Evolutionary conservation across 2,329 filamentous ascomycete genomes (phyloP).

Genomic region (Coniochaeta sp.): DNA sequence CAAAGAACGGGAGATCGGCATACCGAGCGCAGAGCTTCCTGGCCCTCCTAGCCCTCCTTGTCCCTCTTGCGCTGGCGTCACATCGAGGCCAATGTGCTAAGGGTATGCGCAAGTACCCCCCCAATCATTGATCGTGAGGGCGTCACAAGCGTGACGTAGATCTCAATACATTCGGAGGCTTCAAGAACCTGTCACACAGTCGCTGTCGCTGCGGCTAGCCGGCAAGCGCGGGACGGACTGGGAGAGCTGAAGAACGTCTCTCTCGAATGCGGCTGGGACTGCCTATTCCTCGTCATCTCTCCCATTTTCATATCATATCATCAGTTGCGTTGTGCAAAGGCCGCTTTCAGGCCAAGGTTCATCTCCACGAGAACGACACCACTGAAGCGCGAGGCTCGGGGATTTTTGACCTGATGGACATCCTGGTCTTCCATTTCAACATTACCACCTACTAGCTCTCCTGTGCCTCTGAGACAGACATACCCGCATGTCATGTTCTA

Average conservation of each 20-base stretch:
- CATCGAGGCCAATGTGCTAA: background rate
- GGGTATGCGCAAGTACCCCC: too few species aligned
- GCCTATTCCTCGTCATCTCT: background rate
- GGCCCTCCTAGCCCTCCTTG: too few species aligned
- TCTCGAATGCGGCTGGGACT: too few species aligned
- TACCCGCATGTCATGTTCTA: too few species aligned
- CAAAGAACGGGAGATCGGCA: conserved; percentile 2
- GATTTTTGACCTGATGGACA: background rate
- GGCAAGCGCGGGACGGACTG: too few species aligned
- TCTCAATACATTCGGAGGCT: too few species aligned
- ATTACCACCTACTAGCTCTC: background rate
- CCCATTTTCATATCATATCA: background rate
- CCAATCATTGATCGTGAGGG: background rate
- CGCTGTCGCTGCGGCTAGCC: too few species aligned
- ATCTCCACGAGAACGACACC: background rate
- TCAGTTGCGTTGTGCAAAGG: background rate
- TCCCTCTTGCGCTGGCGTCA: too few species aligned
- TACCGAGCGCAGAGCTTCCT: background rate
- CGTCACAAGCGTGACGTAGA: background rate
- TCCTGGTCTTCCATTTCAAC: background rate
- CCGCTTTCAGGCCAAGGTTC: background rate
- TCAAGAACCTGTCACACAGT: too few species aligned
- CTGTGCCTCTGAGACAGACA: background rate
- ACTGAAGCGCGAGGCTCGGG: background rate
- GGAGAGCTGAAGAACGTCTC: too few species aligned